A percentile compares a stretch with the other conserved stretches of the same genome.
Evolutionary conservation across 208 protist genomes (phyloP).

Genomic region (Acanthamoeba sp.): DNA sequence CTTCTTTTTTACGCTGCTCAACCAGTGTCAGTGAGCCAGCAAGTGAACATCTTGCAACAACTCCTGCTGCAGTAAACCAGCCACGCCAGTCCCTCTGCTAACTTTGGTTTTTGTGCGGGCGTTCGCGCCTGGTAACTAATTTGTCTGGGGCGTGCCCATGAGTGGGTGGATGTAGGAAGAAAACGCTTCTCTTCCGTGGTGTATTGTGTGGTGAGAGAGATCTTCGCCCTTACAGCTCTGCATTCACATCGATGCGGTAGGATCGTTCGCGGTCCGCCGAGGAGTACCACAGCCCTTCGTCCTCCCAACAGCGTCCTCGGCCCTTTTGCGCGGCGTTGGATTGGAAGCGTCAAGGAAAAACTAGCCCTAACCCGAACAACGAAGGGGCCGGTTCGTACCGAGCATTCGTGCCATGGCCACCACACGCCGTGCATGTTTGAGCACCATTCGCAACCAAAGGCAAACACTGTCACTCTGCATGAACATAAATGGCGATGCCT

Average conservation of each 20-base stretch:
- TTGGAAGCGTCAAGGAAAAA: not conserved
- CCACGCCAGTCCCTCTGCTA: no score
- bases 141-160: no score
- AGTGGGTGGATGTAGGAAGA: not conserved
- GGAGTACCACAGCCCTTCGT: constrained; percentile 1
- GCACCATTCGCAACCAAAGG: constrained; percentile 3
- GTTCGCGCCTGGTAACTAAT: no score
- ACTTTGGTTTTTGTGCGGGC: no score
- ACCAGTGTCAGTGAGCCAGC: no score
- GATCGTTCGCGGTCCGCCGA: not conserved
- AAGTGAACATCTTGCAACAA: no score
- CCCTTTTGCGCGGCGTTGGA: not conserved
- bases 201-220: no score
- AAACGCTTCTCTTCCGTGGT: not conserved
- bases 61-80: no score
- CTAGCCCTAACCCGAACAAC: no score
- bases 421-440: constrained; percentile 34
- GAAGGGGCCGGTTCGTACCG: not conserved
- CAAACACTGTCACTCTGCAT: not conserved
- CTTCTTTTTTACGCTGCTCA: no score
- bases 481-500: not conserved
- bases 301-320: constrained; percentile 26
- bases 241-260: constrained; percentile 5
- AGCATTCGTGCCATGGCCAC: constrained; percentile 32
- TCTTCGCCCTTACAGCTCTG: not conserved